phyloP scores from a whole-genome alignment of 441 rosid genomes.

The Gossypium schwendimanii region DNA sequence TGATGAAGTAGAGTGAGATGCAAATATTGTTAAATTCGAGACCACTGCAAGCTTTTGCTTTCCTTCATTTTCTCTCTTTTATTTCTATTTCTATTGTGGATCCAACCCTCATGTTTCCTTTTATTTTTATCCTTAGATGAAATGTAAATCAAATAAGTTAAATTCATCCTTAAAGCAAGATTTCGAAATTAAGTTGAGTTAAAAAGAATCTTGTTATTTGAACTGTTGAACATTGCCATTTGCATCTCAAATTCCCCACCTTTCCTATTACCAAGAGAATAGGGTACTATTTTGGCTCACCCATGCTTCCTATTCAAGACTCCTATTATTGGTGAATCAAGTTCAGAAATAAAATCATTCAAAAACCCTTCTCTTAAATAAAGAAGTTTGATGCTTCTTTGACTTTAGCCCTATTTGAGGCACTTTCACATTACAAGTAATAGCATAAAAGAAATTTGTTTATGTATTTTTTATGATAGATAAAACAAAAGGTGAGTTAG shows the following conservation, averaged over 20 bases:
- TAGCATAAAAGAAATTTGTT: no score
- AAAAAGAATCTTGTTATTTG: background rate
- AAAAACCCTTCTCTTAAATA: no score
- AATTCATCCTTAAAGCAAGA: background rate
- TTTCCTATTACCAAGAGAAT: constrained; percentile 15
- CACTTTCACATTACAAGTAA: no score
- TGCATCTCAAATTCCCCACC: constrained; percentile 6
- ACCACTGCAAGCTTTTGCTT: constrained; percentile 40
- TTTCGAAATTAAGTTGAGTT: background rate
- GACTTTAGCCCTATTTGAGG: no score
- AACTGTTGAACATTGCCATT: constrained; percentile 21
- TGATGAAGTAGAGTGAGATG: constrained; percentile 10
- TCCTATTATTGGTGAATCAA: background rate
- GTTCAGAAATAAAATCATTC: background rate
- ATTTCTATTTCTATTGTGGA: constrained; percentile 15
- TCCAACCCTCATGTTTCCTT: background rate
- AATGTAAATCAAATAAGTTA: background rate
- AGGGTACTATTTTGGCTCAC: background rate
- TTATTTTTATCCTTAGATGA: background rate
- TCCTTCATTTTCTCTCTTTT: constrained; percentile 24
- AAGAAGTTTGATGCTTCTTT: no score
- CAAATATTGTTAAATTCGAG: constrained; percentile 16
- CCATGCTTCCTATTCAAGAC: constrained; percentile 15
- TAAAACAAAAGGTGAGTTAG: no score
- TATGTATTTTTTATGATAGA: no score